Evolutionary conservation across 2,329 filamentous ascomycete species (phyloP).

Genomic region (Pyrenochaeta sp.): DNA sequence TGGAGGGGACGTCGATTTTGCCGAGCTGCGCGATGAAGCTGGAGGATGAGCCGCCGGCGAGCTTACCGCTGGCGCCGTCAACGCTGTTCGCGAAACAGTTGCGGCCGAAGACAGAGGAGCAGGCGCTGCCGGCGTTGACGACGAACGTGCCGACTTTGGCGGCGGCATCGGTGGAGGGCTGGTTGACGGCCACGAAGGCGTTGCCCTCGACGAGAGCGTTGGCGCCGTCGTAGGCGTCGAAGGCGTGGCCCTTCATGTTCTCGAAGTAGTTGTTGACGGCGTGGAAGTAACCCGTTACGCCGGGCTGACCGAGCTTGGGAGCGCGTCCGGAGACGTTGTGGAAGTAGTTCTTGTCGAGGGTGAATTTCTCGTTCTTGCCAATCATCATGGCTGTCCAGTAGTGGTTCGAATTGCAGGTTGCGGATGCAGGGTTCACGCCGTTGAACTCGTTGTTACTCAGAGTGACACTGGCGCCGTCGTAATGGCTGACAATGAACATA

Average conservation of each 20-base stretch:
- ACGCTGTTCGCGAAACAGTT: slow-evolving; percentile 26
- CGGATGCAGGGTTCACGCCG: slow-evolving; percentile 52
- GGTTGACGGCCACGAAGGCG: slow-evolving; percentile 53
- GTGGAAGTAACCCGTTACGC: slow-evolving; percentile 27
- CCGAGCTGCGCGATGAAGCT: slow-evolving; percentile 22
- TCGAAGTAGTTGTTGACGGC: slow-evolving; percentile 46
- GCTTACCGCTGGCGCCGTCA: slow-evolving; percentile 26
- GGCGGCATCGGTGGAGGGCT: slow-evolving; percentile 44
- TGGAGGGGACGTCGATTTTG: slow-evolving; percentile 17
- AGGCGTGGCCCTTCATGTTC: slow-evolving; percentile 51
- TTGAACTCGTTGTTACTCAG: slow-evolving; percentile 59
- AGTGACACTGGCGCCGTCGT: slow-evolving; percentile 49
- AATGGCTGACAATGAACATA: slow-evolving; percentile 52
- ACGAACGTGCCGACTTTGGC: slow-evolving; percentile 36
- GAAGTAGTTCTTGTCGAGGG: slow-evolving; percentile 55
- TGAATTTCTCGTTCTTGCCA: slow-evolving; percentile 51
- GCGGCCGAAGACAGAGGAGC: slow-evolving; percentile 25
- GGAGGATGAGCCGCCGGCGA: slow-evolving; percentile 13
- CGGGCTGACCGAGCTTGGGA: slow-evolving; percentile 52
- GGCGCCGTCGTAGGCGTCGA: slow-evolving; percentile 47
- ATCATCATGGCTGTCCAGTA: slow-evolving; percentile 57
- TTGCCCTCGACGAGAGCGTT: slow-evolving; percentile 54
- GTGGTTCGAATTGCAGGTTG: slow-evolving; percentile 55
- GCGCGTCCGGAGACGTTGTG: slow-evolving; percentile 55
- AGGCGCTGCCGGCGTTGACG: slow-evolving; percentile 34